A percentile compares a stretch with the other conserved stretches of the same genome.
These are phyloP conservation scores for Talaromyces borbonicus DNA, from an alignment of 495 filamentous ascomycete species.

Conservation along the genomic window DNA sequence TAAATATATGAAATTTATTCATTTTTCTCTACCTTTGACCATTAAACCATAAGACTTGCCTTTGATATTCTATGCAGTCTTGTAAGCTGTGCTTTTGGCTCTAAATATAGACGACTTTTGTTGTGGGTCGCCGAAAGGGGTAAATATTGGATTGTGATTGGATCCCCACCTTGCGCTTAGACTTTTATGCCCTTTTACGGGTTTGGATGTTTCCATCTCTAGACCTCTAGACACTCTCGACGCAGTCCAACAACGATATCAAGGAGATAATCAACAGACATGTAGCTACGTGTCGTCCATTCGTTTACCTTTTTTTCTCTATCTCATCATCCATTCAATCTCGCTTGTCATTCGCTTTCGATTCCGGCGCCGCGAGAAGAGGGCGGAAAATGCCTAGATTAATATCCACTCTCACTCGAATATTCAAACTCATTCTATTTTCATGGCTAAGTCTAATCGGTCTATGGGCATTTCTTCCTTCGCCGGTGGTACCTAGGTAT, in stretches of 20 bases:
- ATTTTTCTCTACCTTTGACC: not conserved
- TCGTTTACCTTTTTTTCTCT: too few relatives aligned
- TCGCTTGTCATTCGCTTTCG: not conserved
- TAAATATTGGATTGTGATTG: not conserved
- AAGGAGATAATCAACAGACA: too few relatives aligned
- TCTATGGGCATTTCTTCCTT: conserved; percentile 6
- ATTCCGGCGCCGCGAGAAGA: too few relatives aligned
- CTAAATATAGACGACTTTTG: too few relatives aligned
- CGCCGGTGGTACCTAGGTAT: not conserved
- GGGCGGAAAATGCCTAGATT: conserved; percentile 2
- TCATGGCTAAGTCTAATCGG: conserved; percentile 5
- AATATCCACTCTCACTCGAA: conserved; percentile 1
- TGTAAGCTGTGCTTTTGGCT: too few relatives aligned
- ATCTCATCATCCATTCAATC: not conserved
- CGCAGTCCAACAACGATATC: too few relatives aligned
- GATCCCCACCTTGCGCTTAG: too few relatives aligned
- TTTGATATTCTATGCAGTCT: too few relatives aligned
- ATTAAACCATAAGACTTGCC: not conserved
- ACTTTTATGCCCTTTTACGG: too few relatives aligned
- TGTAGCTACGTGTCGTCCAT: too few relatives aligned
- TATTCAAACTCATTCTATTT: not conserved
- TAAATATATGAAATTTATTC: not conserved
- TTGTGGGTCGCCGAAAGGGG: not conserved
- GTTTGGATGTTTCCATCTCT: too few relatives aligned
- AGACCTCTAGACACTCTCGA: too few relatives aligned